Evolutionary conservation across 2,329 filamentous ascomycete species (phyloP), one percentile per base, ranked within the genome.

Genomic region (Cladophialophora yegresii): DNA sequence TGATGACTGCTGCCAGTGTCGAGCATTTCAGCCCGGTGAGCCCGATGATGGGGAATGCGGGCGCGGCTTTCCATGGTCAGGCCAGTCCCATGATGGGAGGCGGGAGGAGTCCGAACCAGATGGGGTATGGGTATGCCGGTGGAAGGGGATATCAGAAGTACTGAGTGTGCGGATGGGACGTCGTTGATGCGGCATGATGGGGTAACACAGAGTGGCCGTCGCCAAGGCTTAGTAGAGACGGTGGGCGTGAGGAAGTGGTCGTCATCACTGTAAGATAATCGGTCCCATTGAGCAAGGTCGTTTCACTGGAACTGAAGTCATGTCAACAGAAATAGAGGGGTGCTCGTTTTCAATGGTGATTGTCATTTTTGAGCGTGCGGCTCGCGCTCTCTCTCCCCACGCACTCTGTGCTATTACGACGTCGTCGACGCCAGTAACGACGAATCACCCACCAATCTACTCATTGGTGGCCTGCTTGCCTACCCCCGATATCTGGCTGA

Each of bases 71-170:
- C 5, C 51, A 12, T 3, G 59, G 65, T 7, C 63, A 64, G 51
- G 51, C 54, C 7, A 60, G 62, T 40, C 66, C 66, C n/a, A 68
- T 68, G 66, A 63, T 66, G 36, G 36, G 36, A 57, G 55, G 54
- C 7, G 63, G 61, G 2, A 61, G 59, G 56, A 64, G 57, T 49
- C 66, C 66, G 1, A 62, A 64, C 33, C 66, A 61, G 3, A 54
- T 13, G 23, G 61, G 61, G 1, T 64, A 64, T 40, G 64, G 58
- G 7, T 66, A 45, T 40, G 20, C 9, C 16, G 32, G 50, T 32
- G 36, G 36, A 30, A 54, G 66, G 30, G 66, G 66, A 4, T 68
- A 68, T 56, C 66, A 68, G 62, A 68, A 56, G 43, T 68, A 64
- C 50, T 68, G 57, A 65, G 51, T 13, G 51, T 13, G 12, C 26